Percentiles rank a stretch among this genome's conserved stretches.
Evolutionary conservation across 2,329 filamentous ascomycete species (phyloP).

Genomic region (Elsinoe arachidis): DNA sequence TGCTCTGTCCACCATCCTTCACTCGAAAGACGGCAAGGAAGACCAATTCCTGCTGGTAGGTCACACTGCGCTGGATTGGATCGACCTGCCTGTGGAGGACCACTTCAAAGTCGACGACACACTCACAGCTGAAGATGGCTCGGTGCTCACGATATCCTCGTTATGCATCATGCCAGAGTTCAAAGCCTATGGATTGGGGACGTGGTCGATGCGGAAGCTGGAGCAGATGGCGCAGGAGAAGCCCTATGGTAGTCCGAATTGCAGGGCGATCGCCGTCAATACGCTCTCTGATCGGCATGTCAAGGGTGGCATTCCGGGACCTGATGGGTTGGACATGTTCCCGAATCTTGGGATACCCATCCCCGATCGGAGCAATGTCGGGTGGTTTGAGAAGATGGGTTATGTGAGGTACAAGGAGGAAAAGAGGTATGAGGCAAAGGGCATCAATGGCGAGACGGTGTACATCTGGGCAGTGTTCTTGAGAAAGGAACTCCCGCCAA

Average conservation of each 20-base stretch:
- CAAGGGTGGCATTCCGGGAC: slow-evolving; percentile 12
- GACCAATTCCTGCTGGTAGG: slow-evolving; percentile 14
- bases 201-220: slow-evolving; percentile 16
- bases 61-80: slow-evolving; percentile 17
- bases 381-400: slow-evolving; percentile 17
- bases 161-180: slow-evolving; percentile 18
- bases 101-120: slow-evolving; percentile 10
- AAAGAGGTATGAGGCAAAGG: slow-evolving; percentile 11
- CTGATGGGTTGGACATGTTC: slow-evolving; percentile 15
- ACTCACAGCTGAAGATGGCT: slow-evolving; percentile 13
- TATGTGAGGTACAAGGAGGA: slow-evolving; percentile 17
- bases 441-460: neutral
- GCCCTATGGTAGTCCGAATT: slow-evolving; percentile 15
- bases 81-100: slow-evolving; percentile 12
- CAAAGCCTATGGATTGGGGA: slow-evolving; percentile 15
- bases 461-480: slow-evolving; percentile 4
- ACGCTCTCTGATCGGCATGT: slow-evolving; percentile 15
- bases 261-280: slow-evolving; percentile 15
- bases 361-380: slow-evolving; percentile 11
- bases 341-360: neutral
- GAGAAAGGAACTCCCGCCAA: slow-evolving; percentile 9
- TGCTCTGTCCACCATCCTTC: neutral
- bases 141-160: slow-evolving; percentile 16
- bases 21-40: neutral
- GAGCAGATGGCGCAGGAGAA: slow-evolving; percentile 16